Evolutionary conservation across 2,329 filamentous ascomycete genomes (phyloP), one percentile per base, ranked within the genome.

Genomic region (Fulvia fulva): DNA sequence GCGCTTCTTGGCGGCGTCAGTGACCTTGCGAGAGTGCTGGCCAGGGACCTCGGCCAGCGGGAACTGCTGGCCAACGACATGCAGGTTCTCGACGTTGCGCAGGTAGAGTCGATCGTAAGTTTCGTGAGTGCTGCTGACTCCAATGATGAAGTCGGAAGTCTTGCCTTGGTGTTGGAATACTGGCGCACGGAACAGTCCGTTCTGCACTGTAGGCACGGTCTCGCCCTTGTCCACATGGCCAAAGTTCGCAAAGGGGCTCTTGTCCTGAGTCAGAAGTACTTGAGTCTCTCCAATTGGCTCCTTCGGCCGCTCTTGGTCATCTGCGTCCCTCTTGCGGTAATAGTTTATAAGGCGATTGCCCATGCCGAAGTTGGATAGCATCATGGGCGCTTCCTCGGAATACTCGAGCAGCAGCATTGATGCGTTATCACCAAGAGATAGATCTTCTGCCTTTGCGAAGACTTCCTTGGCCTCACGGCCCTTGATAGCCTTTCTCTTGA

Each of bases 291-390:
- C 94, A 61, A 99, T 83, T 3, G 96, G 91, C 59, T 82, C 74
- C 77, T 91, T 95, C 0, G 90, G 89, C 1, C 90, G 83, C 53
- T 84, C 82, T 51, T 86, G 84, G 60, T 94, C 90, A 47, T 95
- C 90, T 32, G 76, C 84, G 70, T 91, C 89, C 68, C 91, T 91
- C 59, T 92, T 86, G 41, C 91, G 89, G 72, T 97, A 97, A 75
- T 97, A 99, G 74, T 99, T 97, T 78, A 97, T 91, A 58, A 99
- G 83, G 54, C 91, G 89, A 73, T 88, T 96, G 53, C 92, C 92
- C 94, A 99, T 99, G 64, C 93, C 94, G 69, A 97, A 96, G 71
- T 96, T 97, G 45, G 93, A 97, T 61, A 99, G 79, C 59, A 96
- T 91, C 9, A 88, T 89, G 0, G 94, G 94, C 62, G 91, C 88